A percentile compares a stretch with the other conserved stretches of the same genome.
Conservation (phyloP, 164 flowering plant species). For the Nymphaea colorata region DNA sequence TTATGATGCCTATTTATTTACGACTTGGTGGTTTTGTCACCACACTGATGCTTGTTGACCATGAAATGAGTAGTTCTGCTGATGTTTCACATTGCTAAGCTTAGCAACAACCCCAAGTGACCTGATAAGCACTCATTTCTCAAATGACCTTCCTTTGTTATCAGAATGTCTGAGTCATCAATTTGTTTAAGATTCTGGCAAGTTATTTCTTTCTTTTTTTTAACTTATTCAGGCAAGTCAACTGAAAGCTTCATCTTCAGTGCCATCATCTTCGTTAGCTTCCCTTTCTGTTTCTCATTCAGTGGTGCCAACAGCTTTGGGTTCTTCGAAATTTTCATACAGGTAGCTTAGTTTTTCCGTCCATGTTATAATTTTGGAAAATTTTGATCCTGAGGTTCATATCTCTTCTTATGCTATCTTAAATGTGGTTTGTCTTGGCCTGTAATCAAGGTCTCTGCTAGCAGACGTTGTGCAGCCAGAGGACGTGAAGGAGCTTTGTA, state of each 20-base stretch:
- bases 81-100: no score
- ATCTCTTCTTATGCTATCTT: background rate
- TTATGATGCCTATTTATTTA: no score
- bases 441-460: slow-evolving; percentile 54
- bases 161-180: no score
- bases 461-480: slow-evolving; percentile 80
- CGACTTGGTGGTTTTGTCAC: no score
- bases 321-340: slow-evolving; percentile 68
- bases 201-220: background rate
- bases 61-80: no score
- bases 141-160: no score
- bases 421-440: background rate
- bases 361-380: background rate
- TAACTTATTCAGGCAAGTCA: slow-evolving; percentile 36
- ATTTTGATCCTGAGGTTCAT: no score
- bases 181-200: background rate
- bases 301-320: slow-evolving; percentile 26
- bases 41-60: no score
- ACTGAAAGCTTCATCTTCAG: slow-evolving; percentile 25
- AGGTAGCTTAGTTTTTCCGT: slow-evolving; percentile 29
- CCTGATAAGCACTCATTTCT: no score
- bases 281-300: slow-evolving; percentile 35
- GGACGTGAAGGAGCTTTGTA: slow-evolving; percentile 74
- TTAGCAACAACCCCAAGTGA: no score
- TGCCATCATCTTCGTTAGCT: slow-evolving; percentile 25